Base-by-base conservation (phyloP, 495 filamentous ascomycete genomes). In the Bombardia bombarda region DNA sequence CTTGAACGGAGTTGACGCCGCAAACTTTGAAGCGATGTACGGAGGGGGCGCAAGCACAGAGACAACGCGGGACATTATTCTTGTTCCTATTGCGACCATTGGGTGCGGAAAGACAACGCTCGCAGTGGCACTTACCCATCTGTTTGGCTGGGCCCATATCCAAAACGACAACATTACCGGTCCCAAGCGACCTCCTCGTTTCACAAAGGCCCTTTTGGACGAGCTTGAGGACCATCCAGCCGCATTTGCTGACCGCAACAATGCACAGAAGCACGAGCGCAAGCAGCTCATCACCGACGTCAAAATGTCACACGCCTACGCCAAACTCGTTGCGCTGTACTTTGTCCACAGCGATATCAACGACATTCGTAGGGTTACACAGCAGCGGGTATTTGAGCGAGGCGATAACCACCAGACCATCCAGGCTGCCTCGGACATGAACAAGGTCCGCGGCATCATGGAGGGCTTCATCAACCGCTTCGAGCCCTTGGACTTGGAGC, bases 391-490 rank as follows among this genome's bases (percentile, higher is more conserved):
- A 0, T 66, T 96, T 18, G 68, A 74, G 1, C 86, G 92, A 12
- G 92, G 92, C 0, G 88, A 99, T 61, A 97, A 96, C 56, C 92
- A 99, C 54, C 92, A 99, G 60, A 96, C 90, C 9, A 99, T 99
- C 53, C 89, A 90, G 45, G 86, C 90, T 4, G 82, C 79, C 10
- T 78, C 74, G 24, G 67, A 78, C 36, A 61, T 65, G 28, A 61
- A 68, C 12, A 87, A 94, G 57, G 79, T 90, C 25, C 69, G 87
- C 18, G 78, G 78, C 7, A 97, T 99, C 55, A 97, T 99, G 92
- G 83, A 95, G 47, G 87, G 88, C 26, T 99, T 99, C 67, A 68
- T 98, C 33, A 46, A 65, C 0, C 82, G 92, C 13, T 99, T 96
- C 58, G 82, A 97, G 61, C 74, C 79, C 3, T 65, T 87, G 42